Base-by-base conservation (phyloP, 768 basidiomycete genomes). In the Steccherinum ochraceum region DNA sequence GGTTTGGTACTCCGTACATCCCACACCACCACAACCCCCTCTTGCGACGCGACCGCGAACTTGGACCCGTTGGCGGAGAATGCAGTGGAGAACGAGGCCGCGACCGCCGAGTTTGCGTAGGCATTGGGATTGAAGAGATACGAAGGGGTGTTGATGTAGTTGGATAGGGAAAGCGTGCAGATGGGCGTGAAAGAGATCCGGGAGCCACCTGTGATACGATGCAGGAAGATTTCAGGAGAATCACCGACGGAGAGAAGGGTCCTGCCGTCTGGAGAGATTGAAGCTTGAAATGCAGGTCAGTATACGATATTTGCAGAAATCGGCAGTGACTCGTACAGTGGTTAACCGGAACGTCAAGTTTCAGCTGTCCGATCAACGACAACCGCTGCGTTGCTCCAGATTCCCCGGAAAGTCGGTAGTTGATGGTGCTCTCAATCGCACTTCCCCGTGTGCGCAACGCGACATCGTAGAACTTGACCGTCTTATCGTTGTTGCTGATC, bases 221-320 rank as follows among this genome's bases (percentile, higher is more conserved):
- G 88, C 12, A 97, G 76, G 62, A 83, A 87, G 11, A 94, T 83
- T 51, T 90, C 84, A 41, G 84, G 81, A 10, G 92, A 93, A 64
- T 97, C 93, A 20, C 94, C 93, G 0, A 94, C 93, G 2, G 86
- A 91, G 1, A 96, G 79, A 12, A 97, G 76, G 0, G 86, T 92
- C 42, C 81, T 79, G 1, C 92, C 87, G 60, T 95, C 90, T 0
- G 91, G 92, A 0, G 92, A 93, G 58, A 97, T 79, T 7, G 93
- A 93, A 3, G 89, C 91, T 94, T 39, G 40, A 50, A 40, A 48
- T 56, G 30, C 30, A 7, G 52, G 40, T 55, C n/a, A 56, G 21
- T 20, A 39, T 21, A 52, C 23, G 43, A 45, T 35, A 35, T 25
- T 12, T 30, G 51, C 39, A 41, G 20, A 25, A 48, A 46, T 50